phyloP scores from a whole-genome alignment of 2,329 filamentous ascomycete species.

The Didymella pomorum region DNA sequence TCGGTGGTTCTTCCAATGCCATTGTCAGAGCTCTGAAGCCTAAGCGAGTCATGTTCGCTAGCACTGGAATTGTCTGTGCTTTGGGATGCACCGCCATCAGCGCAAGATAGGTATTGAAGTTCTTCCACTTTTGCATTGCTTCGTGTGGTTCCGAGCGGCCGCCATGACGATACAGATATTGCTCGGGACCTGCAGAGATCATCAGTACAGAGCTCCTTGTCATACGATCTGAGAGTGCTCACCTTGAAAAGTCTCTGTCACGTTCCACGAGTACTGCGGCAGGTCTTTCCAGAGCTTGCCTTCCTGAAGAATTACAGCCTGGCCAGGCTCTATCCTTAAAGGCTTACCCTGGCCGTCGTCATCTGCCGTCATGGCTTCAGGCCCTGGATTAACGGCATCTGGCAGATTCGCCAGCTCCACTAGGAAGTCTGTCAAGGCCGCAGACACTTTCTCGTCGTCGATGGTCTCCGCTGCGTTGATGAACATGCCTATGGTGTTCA shows the following conservation, averaged over 20 bases:
- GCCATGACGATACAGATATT: not conserved
- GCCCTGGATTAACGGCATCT: slow-evolving; percentile 10
- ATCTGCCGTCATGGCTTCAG: not conserved
- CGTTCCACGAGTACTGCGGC: not conserved
- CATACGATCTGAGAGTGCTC: not conserved
- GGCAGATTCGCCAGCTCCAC: slow-evolving; percentile 19
- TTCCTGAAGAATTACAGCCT: not conserved
- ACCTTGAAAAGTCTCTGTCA: slow-evolving; percentile 18
- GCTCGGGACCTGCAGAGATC: not conserved
- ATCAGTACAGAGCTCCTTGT: not conserved
- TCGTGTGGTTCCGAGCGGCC: not conserved
- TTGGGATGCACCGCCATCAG: slow-evolving; percentile 8
- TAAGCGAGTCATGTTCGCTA: not conserved
- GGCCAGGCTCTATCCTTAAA: not conserved
- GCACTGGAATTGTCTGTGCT: slow-evolving; percentile 8
- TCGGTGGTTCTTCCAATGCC: slow-evolving; percentile 10
- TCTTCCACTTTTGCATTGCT: slow-evolving; percentile 10
- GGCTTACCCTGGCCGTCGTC: not conserved
- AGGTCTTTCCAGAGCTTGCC: slow-evolving; percentile 15
- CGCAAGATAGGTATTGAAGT: slow-evolving; percentile 16
- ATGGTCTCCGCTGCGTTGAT: not conserved
- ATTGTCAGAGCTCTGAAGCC: not conserved
- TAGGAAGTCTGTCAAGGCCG: slow-evolving; percentile 9
- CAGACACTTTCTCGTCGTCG: not conserved
- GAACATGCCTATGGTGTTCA: not conserved